A percentile compares a stretch with the other conserved stretches of the same genome.
These are phyloP conservation scores for Ceratobasidium sp. DNA, from an alignment of 1,284 basidiomycete genomes.

Conservation along the genomic window DNA sequence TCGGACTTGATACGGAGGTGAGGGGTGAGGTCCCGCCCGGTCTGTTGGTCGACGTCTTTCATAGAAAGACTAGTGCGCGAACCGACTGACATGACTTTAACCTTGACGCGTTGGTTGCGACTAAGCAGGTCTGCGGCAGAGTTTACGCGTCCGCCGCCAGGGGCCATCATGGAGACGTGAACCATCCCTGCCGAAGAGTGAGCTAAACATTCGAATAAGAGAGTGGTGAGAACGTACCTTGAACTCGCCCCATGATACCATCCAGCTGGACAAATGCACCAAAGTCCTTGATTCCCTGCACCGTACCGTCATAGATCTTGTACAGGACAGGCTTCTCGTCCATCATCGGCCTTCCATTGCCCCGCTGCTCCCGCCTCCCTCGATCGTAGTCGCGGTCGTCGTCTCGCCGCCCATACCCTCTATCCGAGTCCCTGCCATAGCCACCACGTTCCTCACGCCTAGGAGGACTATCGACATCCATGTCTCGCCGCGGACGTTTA, in stretches of 20 bases:
- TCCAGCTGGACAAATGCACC: constrained; percentile 94
- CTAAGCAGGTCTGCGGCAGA: constrained; percentile 88
- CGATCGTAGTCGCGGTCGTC: constrained; percentile 57
- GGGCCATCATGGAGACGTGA: constrained; percentile 91
- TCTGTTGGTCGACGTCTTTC: constrained; percentile 95
- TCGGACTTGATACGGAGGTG: constrained; percentile 94
- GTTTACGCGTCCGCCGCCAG: constrained; percentile 79
- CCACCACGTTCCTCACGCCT: constrained; percentile 36
- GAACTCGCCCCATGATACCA: constrained; percentile 83
- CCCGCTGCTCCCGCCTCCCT: constrained; percentile 50
- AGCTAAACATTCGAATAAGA: constrained; percentile 11
- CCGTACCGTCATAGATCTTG: constrained; percentile 94
- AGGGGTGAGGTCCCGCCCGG: constrained; percentile 90
- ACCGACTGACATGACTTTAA: constrained; percentile 95
- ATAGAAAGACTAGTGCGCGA: constrained; percentile 88
- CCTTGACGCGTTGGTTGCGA: constrained; percentile 87
- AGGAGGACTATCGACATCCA: constrained; percentile 59
- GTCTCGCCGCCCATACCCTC: constrained; percentile 49
- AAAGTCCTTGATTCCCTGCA: constrained; percentile 92
- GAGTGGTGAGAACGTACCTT: constrained; percentile 69
- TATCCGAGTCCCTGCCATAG: constrained; percentile 58
- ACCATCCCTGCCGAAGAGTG: constrained; percentile 78
- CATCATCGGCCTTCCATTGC: constrained; percentile 56
- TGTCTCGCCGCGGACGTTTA: constrained; percentile 67
- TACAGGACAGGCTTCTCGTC: constrained; percentile 90